Base-by-base conservation (phyloP, 495 filamentous ascomycete species). In the Aspergillus panamensis region DNA sequence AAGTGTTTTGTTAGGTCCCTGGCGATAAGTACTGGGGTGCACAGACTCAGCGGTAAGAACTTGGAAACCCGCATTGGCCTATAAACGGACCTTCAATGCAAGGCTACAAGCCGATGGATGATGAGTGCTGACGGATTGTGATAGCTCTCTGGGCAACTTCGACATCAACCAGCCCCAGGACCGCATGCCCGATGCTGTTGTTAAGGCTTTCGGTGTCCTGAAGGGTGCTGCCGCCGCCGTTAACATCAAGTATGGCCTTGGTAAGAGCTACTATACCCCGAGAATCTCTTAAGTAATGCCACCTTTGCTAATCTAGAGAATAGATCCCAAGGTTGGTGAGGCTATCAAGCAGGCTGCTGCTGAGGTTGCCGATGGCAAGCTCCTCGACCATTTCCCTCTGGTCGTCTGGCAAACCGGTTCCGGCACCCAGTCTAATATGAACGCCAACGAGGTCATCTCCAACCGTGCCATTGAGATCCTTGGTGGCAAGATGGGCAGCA, bases 381-480 rank as follows among this genome's bases (percentile, higher is more conserved):
- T 97, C 61, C 73, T 96, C 69, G 92, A 96, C 75, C 94, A 98
- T 84, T 98, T 98, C 79, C 94, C 92, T 54, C 88, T 98, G 49
- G 94, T 97, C 52, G 93, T 98, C 67, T 98, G 94, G 94, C 94
- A 98, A 76, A 98, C 94, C 37, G 94, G 94, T 55, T 97, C 95
- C 16, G 94, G 94, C 66, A 98, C 94, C 25, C 94, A 98, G 79
- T 96, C 92, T 70, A 98, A 98, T 84, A 98, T 98, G 94, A 98
- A 98, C 81, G 92, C 94, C 71, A 98, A 98, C 77, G 94, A 98
- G 77, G 94, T 98, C 72, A 98, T 98, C 77, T 96, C 93, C 58
- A 98, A 98, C 83, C 91, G 94, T 58, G 94, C 94, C 42, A 98
- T 98, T 73, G 95, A 98, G 79, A 94, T 98, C 57, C 81, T 98